Evolutionary conservation across 2,329 filamentous ascomycete genomes (phyloP).

Genomic region (Trichophyton simii): DNA sequence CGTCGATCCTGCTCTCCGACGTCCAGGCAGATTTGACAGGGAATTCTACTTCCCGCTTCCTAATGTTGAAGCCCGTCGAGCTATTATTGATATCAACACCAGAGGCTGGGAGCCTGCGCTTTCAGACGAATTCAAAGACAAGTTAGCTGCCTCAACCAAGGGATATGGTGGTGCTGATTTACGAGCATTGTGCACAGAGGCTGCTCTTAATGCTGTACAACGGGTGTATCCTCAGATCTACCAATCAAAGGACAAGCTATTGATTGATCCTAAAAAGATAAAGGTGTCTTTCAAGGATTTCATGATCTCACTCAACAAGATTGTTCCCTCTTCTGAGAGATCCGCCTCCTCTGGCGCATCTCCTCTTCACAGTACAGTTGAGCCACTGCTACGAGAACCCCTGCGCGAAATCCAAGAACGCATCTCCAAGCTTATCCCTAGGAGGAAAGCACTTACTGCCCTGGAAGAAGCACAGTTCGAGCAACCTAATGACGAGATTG

Average conservation of each 20-base stretch:
- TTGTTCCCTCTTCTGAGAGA: conserved; percentile 86
- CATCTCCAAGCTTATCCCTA: conserved; percentile 65
- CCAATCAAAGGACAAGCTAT: conserved; percentile 71
- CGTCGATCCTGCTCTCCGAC: conserved; percentile 91
- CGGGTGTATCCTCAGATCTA: conserved; percentile 95
- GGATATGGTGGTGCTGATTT: conserved; percentile 95
- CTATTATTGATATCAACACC: conserved; percentile 92
- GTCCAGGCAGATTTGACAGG: conserved; percentile 91
- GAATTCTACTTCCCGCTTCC: conserved; percentile 98
- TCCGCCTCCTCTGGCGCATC: conserved; percentile 74
- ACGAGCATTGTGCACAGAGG: conserved; percentile 87
- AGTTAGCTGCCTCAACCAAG: conserved; percentile 74
- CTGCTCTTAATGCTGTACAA: conserved; percentile 88
- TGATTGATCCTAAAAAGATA: conserved; percentile 76
- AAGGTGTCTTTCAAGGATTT: conserved; percentile 86
- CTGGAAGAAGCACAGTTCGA: conserved; percentile 90
- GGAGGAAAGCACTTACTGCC: conserved; percentile 74
- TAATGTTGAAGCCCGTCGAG: conserved; percentile 61
- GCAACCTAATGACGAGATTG: conserved; percentile 66
- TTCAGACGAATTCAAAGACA: conserved; percentile 62
- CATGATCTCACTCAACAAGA: conserved; percentile 91
- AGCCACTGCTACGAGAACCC: conserved; percentile 65
- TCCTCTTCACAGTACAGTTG: conserved; percentile 64
- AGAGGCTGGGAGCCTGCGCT: conserved; percentile 76
- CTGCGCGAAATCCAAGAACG: conserved; percentile 55